Percentiles rank a stretch among this genome's conserved stretches.
phyloP scores from a whole-genome alignment of 345 rosid species.

The Ricinus communis region DNA sequence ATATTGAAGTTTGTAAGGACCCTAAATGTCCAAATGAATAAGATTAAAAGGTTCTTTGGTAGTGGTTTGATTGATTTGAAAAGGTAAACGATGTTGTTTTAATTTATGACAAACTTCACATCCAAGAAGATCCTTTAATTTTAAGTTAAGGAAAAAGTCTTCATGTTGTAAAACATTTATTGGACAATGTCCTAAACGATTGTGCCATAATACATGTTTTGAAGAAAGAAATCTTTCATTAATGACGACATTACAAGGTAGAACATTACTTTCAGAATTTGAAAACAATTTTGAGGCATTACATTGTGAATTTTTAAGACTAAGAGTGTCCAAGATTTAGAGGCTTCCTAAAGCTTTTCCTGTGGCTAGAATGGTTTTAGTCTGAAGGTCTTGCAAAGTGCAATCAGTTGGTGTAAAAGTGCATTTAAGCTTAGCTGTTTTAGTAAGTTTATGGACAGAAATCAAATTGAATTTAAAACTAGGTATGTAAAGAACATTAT shows the following conservation, averaged over 20 bases:
- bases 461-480: not conserved
- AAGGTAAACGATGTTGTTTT: not conserved
- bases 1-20: not conserved
- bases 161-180: not conserved
- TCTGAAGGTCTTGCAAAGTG: too few relatives aligned
- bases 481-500: not conserved
- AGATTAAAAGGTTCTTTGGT: not conserved
- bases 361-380: not conserved
- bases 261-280: too few relatives aligned
- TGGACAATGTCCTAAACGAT: not conserved
- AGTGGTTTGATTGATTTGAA: not conserved
- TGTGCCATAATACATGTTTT: not conserved
- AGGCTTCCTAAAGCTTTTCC: not conserved
- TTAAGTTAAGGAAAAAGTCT: not conserved
- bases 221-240: not conserved
- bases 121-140: not conserved
- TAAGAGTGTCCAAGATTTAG: not conserved
- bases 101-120: not conserved
- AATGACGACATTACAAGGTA: not conserved
- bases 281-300: too few relatives aligned
- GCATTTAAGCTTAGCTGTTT: not conserved
- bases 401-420: not conserved
- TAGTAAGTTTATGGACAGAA: not conserved
- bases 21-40: not conserved
- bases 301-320: not conserved